These are phyloP conservation scores for Penicillium sp. DNA, from an alignment of 2,329 filamentous ascomycete genomes.

Conservation along the genomic window DNA sequence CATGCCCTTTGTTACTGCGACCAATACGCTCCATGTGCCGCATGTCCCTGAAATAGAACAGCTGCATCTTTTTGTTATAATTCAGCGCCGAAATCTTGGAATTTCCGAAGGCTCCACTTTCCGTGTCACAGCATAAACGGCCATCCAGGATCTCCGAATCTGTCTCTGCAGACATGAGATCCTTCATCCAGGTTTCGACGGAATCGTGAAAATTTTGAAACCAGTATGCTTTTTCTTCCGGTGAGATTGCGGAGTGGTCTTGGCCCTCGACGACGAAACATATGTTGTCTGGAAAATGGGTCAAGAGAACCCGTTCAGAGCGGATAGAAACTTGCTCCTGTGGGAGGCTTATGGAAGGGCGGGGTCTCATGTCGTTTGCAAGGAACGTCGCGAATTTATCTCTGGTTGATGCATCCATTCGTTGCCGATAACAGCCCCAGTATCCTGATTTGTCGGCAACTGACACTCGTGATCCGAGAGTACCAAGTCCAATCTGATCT, in stretches of 20 bases:
- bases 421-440: conserved; percentile 20
- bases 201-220: conserved; percentile 9
- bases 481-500: conserved; percentile 3
- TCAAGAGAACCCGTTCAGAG: conserved; percentile 3
- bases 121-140: conserved; percentile 10
- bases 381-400: conserved; percentile 1
- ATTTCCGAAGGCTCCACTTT: conserved; percentile 1
- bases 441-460: conserved; percentile 14
- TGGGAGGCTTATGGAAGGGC: background rate
- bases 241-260: conserved; percentile 10
- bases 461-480: conserved; percentile 3
- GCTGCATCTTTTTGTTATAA: conserved; percentile 14
- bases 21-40: conserved; percentile 14
- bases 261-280: conserved; percentile 21
- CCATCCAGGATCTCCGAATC: conserved; percentile 8
- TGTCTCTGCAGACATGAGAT: conserved; percentile 2
- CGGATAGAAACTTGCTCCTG: background rate
- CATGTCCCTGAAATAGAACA: conserved; percentile 21
- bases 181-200: conserved; percentile 8
- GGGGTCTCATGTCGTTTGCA: background rate
- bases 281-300: conserved; percentile 15
- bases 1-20: conserved; percentile 10
- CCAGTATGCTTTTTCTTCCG: conserved; percentile 12
- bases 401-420: conserved; percentile 2
- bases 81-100: background rate